phyloP scores from a whole-genome alignment of 139 green algal genomes.

The Chlamydomonas eustigma region DNA sequence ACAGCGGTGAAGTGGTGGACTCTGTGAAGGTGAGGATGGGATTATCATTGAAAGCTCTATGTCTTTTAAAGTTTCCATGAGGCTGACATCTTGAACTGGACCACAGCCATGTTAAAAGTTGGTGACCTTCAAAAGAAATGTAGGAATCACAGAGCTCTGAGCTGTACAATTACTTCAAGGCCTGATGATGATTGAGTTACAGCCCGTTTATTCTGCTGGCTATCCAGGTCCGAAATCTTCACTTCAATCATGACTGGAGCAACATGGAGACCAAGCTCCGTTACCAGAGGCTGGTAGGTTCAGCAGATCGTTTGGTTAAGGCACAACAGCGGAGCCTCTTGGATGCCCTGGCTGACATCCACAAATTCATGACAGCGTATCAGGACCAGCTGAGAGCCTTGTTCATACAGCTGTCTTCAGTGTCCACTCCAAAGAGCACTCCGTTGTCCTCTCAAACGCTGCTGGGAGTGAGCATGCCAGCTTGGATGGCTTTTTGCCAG shows the following conservation, averaged over 20 bases:
- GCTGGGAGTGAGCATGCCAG: background rate
- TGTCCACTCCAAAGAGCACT: background rate
- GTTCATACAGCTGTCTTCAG: background rate
- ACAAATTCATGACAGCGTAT: background rate
- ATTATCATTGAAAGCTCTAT: too few relatives aligned
- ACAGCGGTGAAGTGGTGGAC: background rate
- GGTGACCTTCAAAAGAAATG: too few relatives aligned
- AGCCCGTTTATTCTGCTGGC: too few relatives aligned
- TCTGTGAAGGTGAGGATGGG: background rate
- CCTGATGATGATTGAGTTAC: too few relatives aligned
- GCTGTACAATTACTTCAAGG: too few relatives aligned
- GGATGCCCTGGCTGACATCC: background rate
- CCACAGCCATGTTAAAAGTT: too few relatives aligned
- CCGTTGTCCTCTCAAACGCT: background rate
- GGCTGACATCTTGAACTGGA: too few relatives aligned
- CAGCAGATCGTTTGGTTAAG: background rate
- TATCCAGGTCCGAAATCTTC: background rate
- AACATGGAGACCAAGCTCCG: background rate
- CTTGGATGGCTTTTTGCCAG: background rate
- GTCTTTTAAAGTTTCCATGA: too few relatives aligned
- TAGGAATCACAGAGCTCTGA: too few relatives aligned
- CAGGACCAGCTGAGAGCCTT: background rate
- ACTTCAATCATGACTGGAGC: background rate
- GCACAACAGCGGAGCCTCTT: background rate
- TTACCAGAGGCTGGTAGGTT: background rate